Evolutionary conservation across 805 yeast species (phyloP), one percentile per base, ranked within the genome.

Genomic region (Wickerhamomyces strasburgensis): DNA sequence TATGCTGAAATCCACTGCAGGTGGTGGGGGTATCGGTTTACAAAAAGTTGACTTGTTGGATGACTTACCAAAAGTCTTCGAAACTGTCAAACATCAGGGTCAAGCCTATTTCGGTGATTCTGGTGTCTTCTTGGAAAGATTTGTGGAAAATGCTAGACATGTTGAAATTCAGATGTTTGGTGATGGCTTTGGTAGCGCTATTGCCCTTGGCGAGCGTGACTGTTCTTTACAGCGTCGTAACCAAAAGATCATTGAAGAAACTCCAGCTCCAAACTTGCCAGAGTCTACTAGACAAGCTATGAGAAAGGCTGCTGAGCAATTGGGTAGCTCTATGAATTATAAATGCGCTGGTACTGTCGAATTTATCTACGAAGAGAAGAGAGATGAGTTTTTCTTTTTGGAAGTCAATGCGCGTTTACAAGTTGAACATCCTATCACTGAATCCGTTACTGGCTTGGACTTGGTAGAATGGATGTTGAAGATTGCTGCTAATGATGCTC

Each of bases 11-110:
- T 84, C 95, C 18, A 93, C 98, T 43, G 98, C 98, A 18, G 98
- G 98, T 58, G 98, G 98, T 56, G 98, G 98, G 62, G 98, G 98
- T 64, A 90, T 90, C 55, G 98, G 98, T 47, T 68, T 90, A 50
- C 97, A 90, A 61, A 84, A 88, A 57, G 97, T 89, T 41, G 96
- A 89, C 54, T 72, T 78, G 25, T 84, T 75, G 48, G 78, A 60
- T 14, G 97, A 93, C 42, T 78, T 93, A 46, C 85, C 78, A 63
- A 67, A 83, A 44, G 94, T 89, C 11, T 90, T 87, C 62, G 84
- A 77, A 53, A 81, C 95, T 8, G 98, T 93, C 30, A 82, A 86
- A 57, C 96, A 88, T 63, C 96, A 88, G 64, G 98, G 97, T 47
- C 72, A 78, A 56, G 75, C 95, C 0, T 90, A 86, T 58, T 90